These are phyloP conservation scores for Diplogelasinospora grovesii DNA, from an alignment of 495 filamentous ascomycete species.

Conservation along the genomic window DNA sequence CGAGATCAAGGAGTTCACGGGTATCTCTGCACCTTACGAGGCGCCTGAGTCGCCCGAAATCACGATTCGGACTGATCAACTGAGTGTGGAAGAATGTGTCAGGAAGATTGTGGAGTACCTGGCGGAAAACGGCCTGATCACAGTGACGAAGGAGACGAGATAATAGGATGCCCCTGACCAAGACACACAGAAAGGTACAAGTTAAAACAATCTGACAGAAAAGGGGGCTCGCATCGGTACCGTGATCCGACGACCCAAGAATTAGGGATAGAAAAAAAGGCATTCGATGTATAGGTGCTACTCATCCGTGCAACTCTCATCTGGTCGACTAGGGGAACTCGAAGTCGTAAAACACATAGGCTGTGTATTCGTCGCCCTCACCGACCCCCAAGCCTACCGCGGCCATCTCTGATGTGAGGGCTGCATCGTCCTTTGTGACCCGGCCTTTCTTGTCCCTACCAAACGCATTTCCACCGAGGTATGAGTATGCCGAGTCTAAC, in stretches of 20 bases:
- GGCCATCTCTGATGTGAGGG: conserved; percentile 71
- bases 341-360: conserved; percentile 97
- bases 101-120: conserved; percentile 75
- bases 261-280: no score
- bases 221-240: no score
- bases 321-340: conserved; percentile 49
- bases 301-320: not conserved
- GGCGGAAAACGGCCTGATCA: conserved; percentile 44
- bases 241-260: no score
- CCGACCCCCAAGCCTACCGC: conserved; percentile 52
- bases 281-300: no score
- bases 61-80: conserved; percentile 67
- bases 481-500: conserved; percentile 82
- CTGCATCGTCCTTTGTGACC: conserved; percentile 77
- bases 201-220: no score
- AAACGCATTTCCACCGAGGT: conserved; percentile 92
- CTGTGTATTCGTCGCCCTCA: conserved; percentile 78
- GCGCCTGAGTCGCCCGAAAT: conserved; percentile 81
- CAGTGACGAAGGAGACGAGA: conserved; percentile 27
- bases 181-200: no score
- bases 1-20: conserved; percentile 95
- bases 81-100: conserved; percentile 79
- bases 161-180: no score
- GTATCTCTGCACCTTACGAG: conserved; percentile 91
- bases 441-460: conserved; percentile 89